Evolutionary conservation across 306 rosid species (phyloP).

Genomic region (Malus asiatica): DNA sequence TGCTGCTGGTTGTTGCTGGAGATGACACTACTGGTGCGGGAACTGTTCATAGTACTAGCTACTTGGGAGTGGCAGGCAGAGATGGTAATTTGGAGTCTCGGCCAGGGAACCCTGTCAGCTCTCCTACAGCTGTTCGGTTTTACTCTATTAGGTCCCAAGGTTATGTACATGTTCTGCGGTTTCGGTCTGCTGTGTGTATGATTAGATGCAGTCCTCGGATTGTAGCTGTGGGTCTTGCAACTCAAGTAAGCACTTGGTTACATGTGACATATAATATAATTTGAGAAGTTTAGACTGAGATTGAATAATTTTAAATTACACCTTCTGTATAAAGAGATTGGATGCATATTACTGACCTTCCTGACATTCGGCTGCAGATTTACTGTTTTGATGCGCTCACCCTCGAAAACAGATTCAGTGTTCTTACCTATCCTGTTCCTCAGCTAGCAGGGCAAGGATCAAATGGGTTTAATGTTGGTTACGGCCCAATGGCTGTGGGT

Average conservation of each 20-base stretch:
- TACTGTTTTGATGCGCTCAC: slow-evolving; percentile 79
- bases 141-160: slow-evolving; percentile 68
- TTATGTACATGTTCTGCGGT: slow-evolving; percentile 77
- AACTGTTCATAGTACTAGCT: slow-evolving; percentile 22
- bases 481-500: slow-evolving; percentile 94
- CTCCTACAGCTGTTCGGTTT: slow-evolving; percentile 77
- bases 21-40: slow-evolving; percentile 31
- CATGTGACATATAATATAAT: slow-evolving; percentile 2
- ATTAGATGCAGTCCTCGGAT: slow-evolving; percentile 80
- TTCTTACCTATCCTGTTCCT: slow-evolving; percentile 81
- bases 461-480: slow-evolving; percentile 66
- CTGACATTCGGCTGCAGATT: slow-evolving; percentile 53
- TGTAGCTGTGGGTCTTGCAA: slow-evolving; percentile 83
- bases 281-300: background rate
- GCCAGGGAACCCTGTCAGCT: slow-evolving; percentile 36
- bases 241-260: slow-evolving; percentile 55
- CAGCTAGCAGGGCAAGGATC: slow-evolving; percentile 67
- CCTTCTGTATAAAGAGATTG: background rate
- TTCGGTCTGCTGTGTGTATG: slow-evolving; percentile 77
- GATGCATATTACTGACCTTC: slow-evolving; percentile 6
- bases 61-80: slow-evolving; percentile 37
- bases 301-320: background rate
- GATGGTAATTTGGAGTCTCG: slow-evolving; percentile 37
- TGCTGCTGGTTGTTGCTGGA: slow-evolving; percentile 73
- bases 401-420: slow-evolving; percentile 72